Conservation (phyloP, 1,284 basidiomycete genomes). For the Neolentinus lepideus region DNA sequence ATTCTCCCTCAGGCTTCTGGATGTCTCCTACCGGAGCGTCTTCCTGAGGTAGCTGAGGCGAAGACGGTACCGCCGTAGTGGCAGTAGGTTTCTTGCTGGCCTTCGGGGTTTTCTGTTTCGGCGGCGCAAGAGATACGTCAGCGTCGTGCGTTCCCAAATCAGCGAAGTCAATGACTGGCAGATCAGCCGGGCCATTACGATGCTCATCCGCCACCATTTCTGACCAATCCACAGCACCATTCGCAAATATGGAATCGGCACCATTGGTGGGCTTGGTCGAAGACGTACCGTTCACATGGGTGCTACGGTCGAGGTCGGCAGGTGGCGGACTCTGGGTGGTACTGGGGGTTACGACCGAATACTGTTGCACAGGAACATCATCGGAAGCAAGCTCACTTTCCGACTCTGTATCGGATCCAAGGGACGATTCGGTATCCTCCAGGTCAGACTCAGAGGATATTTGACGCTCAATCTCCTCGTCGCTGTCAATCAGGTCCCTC, state of each 20-base stretch:
- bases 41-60: background rate
- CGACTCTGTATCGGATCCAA: constrained; percentile 56
- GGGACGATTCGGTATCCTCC: constrained; percentile 51
- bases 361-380: constrained; percentile 41
- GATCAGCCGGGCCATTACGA: constrained; percentile 43
- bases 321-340: constrained; percentile 53
- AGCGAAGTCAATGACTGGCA: constrained; percentile 76
- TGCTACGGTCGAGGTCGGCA: constrained; percentile 25
- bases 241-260: constrained; percentile 43
- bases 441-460: constrained; percentile 54
- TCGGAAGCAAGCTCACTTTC: constrained; percentile 60
- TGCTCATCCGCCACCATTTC: constrained; percentile 77
- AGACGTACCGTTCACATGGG: constrained; percentile 18
- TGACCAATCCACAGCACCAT: constrained; percentile 56
- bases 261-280: constrained; percentile 22
- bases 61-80: constrained; percentile 7
- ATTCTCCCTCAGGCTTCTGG: constrained; percentile 5
- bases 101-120: constrained; percentile 4
- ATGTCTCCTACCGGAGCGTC: background rate
- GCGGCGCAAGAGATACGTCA: constrained; percentile 10
- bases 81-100: constrained; percentile 3
- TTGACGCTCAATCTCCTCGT: constrained; percentile 69
- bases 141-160: constrained; percentile 35
- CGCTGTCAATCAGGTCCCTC: constrained; percentile 50
- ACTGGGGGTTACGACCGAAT: constrained; percentile 51